A percentile compares a stretch with the other conserved stretches of the same genome.
phyloP scores from a whole-genome alignment of 225 moss, liverwort and hornwort species.

The Sphagnum tenellum region DNA sequence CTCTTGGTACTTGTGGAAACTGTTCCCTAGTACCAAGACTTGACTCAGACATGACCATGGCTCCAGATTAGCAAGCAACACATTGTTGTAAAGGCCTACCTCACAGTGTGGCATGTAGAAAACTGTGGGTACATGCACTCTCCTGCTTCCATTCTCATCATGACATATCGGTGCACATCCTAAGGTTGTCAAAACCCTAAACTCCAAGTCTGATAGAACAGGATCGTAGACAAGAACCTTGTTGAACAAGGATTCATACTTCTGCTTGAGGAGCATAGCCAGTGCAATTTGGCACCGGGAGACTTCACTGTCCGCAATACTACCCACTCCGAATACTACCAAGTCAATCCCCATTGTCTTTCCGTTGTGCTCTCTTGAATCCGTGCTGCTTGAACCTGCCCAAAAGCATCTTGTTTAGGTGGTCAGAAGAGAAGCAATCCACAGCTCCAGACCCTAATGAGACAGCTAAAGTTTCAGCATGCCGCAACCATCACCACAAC shows the following conservation, averaged over 20 bases:
- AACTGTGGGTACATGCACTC: slow-evolving; percentile 46
- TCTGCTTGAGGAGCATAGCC: slow-evolving; percentile 57
- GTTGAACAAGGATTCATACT: slow-evolving; percentile 21
- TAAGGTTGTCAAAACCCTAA: slow-evolving; percentile 39
- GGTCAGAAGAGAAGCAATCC: no score
- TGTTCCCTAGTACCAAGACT: slow-evolving; percentile 70
- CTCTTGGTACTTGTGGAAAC: slow-evolving; percentile 71
- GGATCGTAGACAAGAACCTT: slow-evolving; percentile 64
- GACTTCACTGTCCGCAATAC: slow-evolving; percentile 70
- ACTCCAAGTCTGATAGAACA: slow-evolving; percentile 55
- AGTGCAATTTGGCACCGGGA: slow-evolving; percentile 88
- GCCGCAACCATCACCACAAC: no score
- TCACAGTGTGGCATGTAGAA: slow-evolving; percentile 95
- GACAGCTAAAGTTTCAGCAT: no score
- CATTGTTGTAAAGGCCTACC: slow-evolving; percentile 67
- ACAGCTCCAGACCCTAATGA: no score
- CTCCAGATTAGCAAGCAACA: slow-evolving; percentile 54
- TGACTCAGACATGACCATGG: slow-evolving; percentile 35
- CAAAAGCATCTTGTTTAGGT: slow-evolving; percentile 1
- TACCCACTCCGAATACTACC: slow-evolving; percentile 81
- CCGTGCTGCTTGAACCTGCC: neutral
- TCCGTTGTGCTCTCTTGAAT: neutral
- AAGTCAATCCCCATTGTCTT: slow-evolving; percentile 32
- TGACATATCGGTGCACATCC: slow-evolving; percentile 51
- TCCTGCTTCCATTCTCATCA: slow-evolving; percentile 60